Evolutionary conservation across 176 grass and related monocot species (phyloP).

Genomic region (Tillandsia fasciculata): DNA sequence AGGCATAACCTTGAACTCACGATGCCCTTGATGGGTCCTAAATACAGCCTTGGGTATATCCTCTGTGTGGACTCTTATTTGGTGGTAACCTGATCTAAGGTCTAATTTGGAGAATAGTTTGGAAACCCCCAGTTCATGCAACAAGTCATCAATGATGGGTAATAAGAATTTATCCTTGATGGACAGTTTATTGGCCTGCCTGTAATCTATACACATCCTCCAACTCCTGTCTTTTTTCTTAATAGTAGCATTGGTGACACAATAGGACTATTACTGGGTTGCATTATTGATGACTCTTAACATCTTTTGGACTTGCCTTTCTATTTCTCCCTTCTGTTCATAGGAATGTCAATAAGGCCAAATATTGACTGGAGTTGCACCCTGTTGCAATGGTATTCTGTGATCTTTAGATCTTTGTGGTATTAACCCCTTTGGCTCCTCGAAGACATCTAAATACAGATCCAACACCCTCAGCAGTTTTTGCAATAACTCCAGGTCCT

Average conservation of each 20-base stretch:
- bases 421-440: too few relatives aligned
- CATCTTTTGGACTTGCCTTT: background rate
- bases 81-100: background rate
- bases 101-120: background rate
- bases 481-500: too few relatives aligned
- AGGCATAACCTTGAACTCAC: background rate
- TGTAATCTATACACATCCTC: conserved; percentile 12
- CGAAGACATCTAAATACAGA: too few relatives aligned
- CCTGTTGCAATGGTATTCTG: too few relatives aligned
- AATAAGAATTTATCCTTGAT: background rate
- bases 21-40: background rate
- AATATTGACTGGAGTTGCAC: background rate
- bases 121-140: background rate
- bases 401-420: too few relatives aligned
- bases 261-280: background rate
- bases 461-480: too few relatives aligned
- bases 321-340: background rate
- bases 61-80: background rate
- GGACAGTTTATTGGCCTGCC: background rate
- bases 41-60: background rate
- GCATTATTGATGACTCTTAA: background rate
- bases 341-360: background rate
- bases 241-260: background rate
- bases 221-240: conserved; percentile 12
- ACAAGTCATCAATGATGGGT: background rate